A percentile compares a stretch with the other conserved stretches of the same genome.
These are phyloP conservation scores for Panaeolus cyanescens DNA, from an alignment of 768 basidiomycete species.

Conservation along the genomic window DNA sequence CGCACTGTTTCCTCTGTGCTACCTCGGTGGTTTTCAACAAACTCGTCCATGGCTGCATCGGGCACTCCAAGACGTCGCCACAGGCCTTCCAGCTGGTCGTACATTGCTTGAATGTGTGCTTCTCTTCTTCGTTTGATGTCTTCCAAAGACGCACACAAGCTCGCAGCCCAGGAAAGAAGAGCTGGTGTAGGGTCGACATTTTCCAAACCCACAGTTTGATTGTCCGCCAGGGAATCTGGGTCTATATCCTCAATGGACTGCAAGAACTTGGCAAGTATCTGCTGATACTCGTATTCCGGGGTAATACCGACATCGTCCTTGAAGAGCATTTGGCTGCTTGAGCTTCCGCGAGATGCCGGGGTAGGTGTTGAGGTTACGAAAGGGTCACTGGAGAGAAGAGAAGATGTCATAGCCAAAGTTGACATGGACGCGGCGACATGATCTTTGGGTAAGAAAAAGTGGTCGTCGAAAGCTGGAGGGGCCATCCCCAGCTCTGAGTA, in stretches of 20 bases:
- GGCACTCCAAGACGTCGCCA: constrained; percentile 86
- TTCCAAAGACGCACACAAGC: constrained; percentile 59
- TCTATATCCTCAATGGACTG: constrained; percentile 61
- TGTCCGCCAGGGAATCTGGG: constrained; percentile 44
- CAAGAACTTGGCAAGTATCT: constrained; percentile 65
- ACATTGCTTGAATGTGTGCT: constrained; percentile 87
- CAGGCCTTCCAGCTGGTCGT: constrained; percentile 88
- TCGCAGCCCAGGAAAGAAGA: constrained; percentile 73
- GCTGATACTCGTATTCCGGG: constrained; percentile 51
- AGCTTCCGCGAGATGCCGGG: constrained; percentile 40
- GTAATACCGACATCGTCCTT: constrained; percentile 28
- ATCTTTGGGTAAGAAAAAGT: constrained; percentile 26
- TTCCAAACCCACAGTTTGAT: constrained; percentile 55
- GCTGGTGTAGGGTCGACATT: constrained; percentile 77
- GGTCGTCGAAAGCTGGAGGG: constrained; percentile 56
- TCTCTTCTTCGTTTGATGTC: constrained; percentile 78
- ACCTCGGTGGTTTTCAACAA: constrained; percentile 85
- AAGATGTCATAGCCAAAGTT: constrained; percentile 34
- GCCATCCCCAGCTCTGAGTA: constrained; percentile 79
- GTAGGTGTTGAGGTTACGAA: constrained; percentile 55
- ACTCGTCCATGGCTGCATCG: constrained; percentile 85
- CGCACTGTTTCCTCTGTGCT: constrained; percentile 74
- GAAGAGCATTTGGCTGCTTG: constrained; percentile 38
- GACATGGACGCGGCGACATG: constrained; percentile 31
- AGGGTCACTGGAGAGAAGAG: constrained; percentile 43